Conservation (phyloP, 2,329 filamentous ascomycete species). For the Lojkania enalia region DNA sequence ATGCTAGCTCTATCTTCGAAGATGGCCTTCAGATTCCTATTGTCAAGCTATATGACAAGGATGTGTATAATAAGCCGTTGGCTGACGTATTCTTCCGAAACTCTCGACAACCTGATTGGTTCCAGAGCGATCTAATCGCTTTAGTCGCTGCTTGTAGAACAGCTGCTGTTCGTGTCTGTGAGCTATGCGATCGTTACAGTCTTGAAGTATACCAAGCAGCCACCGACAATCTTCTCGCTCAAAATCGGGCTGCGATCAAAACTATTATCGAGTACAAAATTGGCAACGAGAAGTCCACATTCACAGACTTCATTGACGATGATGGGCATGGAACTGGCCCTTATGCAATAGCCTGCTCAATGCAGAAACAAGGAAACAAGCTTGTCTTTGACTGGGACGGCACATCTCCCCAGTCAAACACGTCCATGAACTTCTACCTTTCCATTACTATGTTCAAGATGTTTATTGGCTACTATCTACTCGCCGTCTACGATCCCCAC, state of each 20-base stretch:
- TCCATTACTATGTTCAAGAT: slow-evolving; percentile 57
- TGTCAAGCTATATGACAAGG: slow-evolving; percentile 52
- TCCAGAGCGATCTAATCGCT: slow-evolving; percentile 52
- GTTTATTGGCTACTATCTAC: slow-evolving; percentile 55
- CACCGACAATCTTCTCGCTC: slow-evolving; percentile 49
- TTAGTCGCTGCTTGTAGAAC: slow-evolving; percentile 53
- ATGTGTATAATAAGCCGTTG: slow-evolving; percentile 50
- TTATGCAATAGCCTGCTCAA: slow-evolving; percentile 53
- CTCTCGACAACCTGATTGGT: slow-evolving; percentile 54
- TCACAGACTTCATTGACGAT: slow-evolving; percentile 57
- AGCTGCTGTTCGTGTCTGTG: slow-evolving; percentile 50
- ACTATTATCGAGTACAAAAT: slow-evolving; percentile 54
- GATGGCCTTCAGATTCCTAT: slow-evolving; percentile 56
- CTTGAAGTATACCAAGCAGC: slow-evolving; percentile 51
- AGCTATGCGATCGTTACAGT: slow-evolving; percentile 52
- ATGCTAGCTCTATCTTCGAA: slow-evolving; percentile 53
- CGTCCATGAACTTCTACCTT: slow-evolving; percentile 55
- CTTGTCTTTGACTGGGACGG: slow-evolving; percentile 55
- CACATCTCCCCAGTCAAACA: slow-evolving; percentile 52
- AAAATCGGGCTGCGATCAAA: slow-evolving; percentile 50
- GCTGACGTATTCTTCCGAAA: slow-evolving; percentile 54
- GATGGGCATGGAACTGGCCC: slow-evolving; percentile 52
- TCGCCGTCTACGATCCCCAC: slow-evolving; percentile 54
- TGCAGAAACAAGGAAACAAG: slow-evolving; percentile 50
- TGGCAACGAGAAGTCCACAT: slow-evolving; percentile 46